Base-by-base conservation (phyloP, 192 early-diverging fungal genomes). In the Spinellus fusiger region DNA sequence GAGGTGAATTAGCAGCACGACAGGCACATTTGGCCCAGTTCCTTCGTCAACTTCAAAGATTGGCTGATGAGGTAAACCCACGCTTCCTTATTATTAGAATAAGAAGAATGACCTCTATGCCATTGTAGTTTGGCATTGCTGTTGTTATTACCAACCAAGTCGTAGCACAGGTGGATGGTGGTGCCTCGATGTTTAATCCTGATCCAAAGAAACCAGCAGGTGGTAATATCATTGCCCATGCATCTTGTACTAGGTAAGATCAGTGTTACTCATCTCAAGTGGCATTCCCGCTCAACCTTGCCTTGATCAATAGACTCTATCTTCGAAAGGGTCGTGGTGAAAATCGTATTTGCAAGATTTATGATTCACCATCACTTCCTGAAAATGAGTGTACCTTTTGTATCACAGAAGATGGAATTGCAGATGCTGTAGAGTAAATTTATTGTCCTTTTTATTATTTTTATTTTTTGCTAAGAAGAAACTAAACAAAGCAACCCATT, bases 141-240 rank as follows among this genome's bases (percentile, higher is more conserved):
- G 91, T 96, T 10, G 96, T 98, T 0, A 92, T 98, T 34, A 97
- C 96, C 6, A 98, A 98, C 70, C 96, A 98, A 75, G 94, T 98
- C 2, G 94, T 98, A 5, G 93, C 94, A 1, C 91, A 84, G 52
- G 89, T 96, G 0, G 96, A 98, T 65, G 94, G 94, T 53, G 84
- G 77, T 20, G 84, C 86, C 63, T 77, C 87, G 22, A 93, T 94
- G 86, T 96, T 95, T 79, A 86, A 84, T 26, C 74, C 88, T 13
- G 93, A 94, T 60, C 88, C 89, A 18, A 95, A 95, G 66, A 98
- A 98, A 59, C 96, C 96, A 2, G 94, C 95, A 59, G 96, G 96
- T 49, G 96, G 96, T 59, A 94, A 98, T 74, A 95, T 98, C 49
- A 97, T 98, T 70, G 96, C 96, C 0, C 96, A 98, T 56, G 81